A percentile compares a stretch with the other conserved stretches of the same genome.
Conservation (phyloP, 768 basidiomycete species). For the Mycena pura region DNA sequence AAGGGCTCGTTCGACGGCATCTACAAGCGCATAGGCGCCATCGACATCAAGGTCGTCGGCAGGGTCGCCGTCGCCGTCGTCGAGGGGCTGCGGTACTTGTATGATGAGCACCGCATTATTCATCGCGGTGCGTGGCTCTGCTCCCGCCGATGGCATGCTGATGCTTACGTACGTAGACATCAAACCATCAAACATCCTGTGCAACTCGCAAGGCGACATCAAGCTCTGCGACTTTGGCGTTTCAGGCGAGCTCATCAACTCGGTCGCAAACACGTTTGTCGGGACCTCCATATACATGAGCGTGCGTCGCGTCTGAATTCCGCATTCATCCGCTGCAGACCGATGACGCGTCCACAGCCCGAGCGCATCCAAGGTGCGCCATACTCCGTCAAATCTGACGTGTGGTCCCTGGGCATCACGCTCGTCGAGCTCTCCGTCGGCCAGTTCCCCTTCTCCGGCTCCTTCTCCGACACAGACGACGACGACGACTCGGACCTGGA, state of each 20-base stretch:
- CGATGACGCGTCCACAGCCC: conserved; percentile 60
- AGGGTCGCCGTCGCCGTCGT: conserved; percentile 95
- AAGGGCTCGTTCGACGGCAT: conserved; percentile 93
- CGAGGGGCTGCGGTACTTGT: conserved; percentile 94
- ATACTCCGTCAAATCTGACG: conserved; percentile 98
- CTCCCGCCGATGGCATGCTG: not conserved
- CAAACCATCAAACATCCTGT: conserved; percentile 98
- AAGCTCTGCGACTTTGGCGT: conserved; percentile 99
- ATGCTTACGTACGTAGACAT: conserved; percentile 68
- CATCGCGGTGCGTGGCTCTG: conserved; percentile 82
- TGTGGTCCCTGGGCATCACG: conserved; percentile 98
- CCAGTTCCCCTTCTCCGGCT: conserved; percentile 95
- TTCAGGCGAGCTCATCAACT: conserved; percentile 98
- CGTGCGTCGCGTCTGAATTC: conserved; percentile 55
- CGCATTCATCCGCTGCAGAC: conserved; percentile 2
- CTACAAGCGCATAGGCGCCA: conserved; percentile 94
- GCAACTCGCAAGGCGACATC: conserved; percentile 93
- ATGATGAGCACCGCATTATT: conserved; percentile 97
- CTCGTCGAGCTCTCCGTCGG: conserved; percentile 97
- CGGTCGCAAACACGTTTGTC: conserved; percentile 98
- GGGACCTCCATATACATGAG: conserved; percentile 99
- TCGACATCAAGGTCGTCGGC: conserved; percentile 91
- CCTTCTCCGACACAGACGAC: conserved; percentile 74
- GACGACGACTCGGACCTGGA: conserved; percentile 84
- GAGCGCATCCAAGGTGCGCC: conserved; percentile 99